These are phyloP conservation scores for Amborella trichopoda DNA, from an alignment of 164 flowering plant species.

Conservation along the genomic window DNA sequence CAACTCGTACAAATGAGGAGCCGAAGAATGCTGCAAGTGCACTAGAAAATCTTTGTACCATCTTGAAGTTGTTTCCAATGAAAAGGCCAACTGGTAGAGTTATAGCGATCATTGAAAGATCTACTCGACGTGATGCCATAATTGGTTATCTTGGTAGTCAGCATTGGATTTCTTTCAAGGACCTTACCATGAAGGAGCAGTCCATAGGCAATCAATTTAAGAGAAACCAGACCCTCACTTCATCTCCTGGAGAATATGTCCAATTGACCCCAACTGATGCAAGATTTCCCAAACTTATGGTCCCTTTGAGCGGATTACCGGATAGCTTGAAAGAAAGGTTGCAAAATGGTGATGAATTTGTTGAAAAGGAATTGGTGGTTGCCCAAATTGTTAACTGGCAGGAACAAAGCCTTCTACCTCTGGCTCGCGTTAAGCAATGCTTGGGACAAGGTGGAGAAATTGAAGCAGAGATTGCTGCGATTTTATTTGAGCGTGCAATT, in stretches of 20 bases:
- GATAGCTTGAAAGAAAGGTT: conserved; percentile 47
- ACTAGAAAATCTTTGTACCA: conserved; percentile 35
- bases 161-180: conserved; percentile 33
- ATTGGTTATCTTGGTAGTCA: conserved; percentile 66
- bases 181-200: conserved; percentile 18
- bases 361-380: conserved; percentile 70
- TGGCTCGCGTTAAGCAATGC: conserved; percentile 34
- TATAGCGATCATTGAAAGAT: conserved; percentile 54
- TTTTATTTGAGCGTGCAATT: conserved; percentile 66
- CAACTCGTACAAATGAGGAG: conserved; percentile 9
- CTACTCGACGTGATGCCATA: conserved; percentile 53
- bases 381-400: conserved; percentile 61
- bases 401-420: conserved; percentile 51
- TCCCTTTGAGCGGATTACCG: conserved; percentile 42
- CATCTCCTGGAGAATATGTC: conserved; percentile 28
- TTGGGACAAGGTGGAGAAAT: conserved; percentile 76
- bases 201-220: not conserved
- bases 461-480: conserved; percentile 61
- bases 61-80: conserved; percentile 33
- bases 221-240: conserved; percentile 16
- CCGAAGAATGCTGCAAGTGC: conserved; percentile 14
- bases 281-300: conserved; percentile 64
- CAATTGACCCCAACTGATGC: conserved; percentile 56
- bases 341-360: conserved; percentile 37
- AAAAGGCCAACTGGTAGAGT: conserved; percentile 90